Base-by-base conservation (phyloP, 140 eudicot species). In the Stevia rebaudiana region DNA sequence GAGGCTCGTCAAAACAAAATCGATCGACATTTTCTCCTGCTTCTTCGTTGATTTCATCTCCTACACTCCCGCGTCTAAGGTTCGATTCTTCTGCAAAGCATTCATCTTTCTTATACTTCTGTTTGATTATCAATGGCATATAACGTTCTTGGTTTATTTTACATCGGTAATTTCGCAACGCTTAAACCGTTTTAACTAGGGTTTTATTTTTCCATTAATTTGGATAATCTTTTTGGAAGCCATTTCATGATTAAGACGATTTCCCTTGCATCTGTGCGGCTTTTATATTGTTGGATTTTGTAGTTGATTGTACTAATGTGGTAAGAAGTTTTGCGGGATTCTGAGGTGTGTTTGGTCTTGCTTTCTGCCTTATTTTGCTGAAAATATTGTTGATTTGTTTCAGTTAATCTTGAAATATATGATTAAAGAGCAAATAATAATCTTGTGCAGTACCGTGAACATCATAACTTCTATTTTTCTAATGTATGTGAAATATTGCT, bases 1-100 rank as follows among this genome's bases (percentile, higher is more conserved):
- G 69, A 46, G 50, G 13, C 60, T 69, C 50, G 52, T 70, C 61
- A 70, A 70, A 70, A 5, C 52, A 59, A 59, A 12, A 22, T 59
- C 33, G 19, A 69, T 69, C 67, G 25, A 58, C 68, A 70, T 70
- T 70, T 49, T 70, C 75, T 70, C 75, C 75, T 70, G 16, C 37
- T 44, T 40, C 40, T 31, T 33, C 59, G 51, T 47, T 59, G 75
- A 70, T 70, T 35, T 21, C 61, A 35, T 58, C 61, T 25, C 48
- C 68, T 70, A 28, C 15, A 25, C 51, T 25, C 48, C 75, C 59
- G 18, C 15, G 19, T 39, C 36, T 7, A 70, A 70, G 75, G 75
- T 70, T 59, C 69, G 43, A 59, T 70, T 55, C 55, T 70, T 70
- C 8, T 46, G 52, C 51, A 44, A 58, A 57, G 1, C 59, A 18